phyloP scores from a whole-genome alignment of 352 stramenopile genomes.

The Phytophthora vignae region DNA sequence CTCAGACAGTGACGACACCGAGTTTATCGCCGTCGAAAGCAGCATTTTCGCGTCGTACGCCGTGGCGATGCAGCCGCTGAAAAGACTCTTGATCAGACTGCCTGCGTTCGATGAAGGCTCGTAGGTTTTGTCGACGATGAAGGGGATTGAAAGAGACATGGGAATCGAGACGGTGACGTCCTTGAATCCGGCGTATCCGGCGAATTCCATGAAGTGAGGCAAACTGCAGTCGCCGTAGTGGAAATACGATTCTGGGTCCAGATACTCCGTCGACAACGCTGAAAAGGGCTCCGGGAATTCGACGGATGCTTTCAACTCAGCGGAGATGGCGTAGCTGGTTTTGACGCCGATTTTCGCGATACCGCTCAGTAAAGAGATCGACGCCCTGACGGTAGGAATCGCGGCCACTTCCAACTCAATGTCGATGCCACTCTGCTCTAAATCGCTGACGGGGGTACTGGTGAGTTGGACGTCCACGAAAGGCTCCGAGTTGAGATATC shows the following conservation, averaged over 20 bases:
- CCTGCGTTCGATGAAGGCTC: not conserved
- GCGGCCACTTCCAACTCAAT: not conserved
- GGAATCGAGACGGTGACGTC: not conserved
- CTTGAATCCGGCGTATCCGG: not conserved
- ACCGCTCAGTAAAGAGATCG: not conserved
- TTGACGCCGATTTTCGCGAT: not conserved
- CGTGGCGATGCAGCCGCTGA: not conserved
- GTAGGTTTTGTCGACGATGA: not conserved
- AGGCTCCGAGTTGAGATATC: not conserved
- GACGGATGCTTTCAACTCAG: not conserved
- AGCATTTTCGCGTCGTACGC: not conserved
- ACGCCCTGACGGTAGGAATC: slow-evolving; percentile 1
- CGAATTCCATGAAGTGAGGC: not conserved
- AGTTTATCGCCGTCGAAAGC: not conserved
- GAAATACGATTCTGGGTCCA: not conserved
- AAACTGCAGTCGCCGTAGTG: not conserved
- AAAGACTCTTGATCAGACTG: not conserved
- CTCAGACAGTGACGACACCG: not conserved
- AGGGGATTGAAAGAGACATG: not conserved
- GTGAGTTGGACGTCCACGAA: not conserved
- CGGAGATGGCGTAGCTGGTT: not conserved
- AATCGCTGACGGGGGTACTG: not conserved
- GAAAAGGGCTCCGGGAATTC: not conserved
- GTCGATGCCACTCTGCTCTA: not conserved
- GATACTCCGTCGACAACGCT: not conserved